Evolutionary conservation across 2,329 filamentous ascomycete species (phyloP), one percentile per base, ranked within the genome.

Genomic region (Epichloe elymi): DNA sequence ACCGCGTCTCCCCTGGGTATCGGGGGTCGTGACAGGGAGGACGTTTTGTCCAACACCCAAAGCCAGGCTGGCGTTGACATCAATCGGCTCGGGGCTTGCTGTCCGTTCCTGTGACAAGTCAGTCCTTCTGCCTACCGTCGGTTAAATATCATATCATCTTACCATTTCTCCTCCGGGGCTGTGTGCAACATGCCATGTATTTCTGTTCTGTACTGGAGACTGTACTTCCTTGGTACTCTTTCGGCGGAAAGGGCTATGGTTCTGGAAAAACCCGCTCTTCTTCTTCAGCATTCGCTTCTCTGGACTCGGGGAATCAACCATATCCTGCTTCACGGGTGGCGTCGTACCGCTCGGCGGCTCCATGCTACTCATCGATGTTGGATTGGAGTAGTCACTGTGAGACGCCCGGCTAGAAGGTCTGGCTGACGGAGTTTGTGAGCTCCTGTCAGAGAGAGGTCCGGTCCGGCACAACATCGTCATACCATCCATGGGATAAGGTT

Each of bases 381-480:
- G 85, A 58, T 88, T 88, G 3, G 89, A 95, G 63, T 88, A 87
- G 57, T 96, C 91, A 67, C 91, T 97, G 58, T 87, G 83, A 46
- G 88, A 93, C 61, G 95, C 90, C 57, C 86, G 81, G 65, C 88
- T 95, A 14, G 85, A 85, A 45, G 89, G 88, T 44, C 89, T 79
- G 47, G 79, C 82, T 23, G 82, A 81, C 20, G 77, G 76, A 26
- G 71, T 61, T 26, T 72, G 67, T 4, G 71, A 72, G 54, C 67
- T 69, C 37, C 65, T 67, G 76, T 89, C 67, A 70, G 79, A 69
- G 15, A 63, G 61, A 39, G 83, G 78, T 4, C 82, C 85, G 39
- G 86, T 83, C 53, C 89, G 82, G 67, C 91, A 97, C 55, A 96
- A 85, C 80, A 97, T 95, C 0, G 91, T 96, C 89, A 97, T 97